Base-by-base conservation (phyloP, 371 early-diverging fungal genomes). In the Gilbertella persicaria region DNA sequence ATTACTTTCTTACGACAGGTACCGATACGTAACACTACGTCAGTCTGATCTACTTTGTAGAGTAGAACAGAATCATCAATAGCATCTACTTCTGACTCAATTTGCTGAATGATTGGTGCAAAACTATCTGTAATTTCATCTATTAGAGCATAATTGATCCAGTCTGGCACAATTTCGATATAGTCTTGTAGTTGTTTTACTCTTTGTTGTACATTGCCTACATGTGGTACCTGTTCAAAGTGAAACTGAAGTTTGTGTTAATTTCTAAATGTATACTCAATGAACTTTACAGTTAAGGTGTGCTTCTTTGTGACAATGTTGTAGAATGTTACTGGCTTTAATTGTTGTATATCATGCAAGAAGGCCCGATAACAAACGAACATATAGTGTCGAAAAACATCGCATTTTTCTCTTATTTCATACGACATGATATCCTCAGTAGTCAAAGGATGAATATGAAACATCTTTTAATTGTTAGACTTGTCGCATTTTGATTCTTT, bases 381-480 rank as follows among this genome's bases (percentile, higher is more conserved):
- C 61, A 90, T 87, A 69, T 97, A 95, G 56, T 85, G 83, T 13
- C 82, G 68, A 60, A 93, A 95, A 41, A 89, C 70, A 67, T 97
- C 96, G 64, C 91, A 92, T 57, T 97, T 95, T 67, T 95, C 95
- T 1, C 95, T 78, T 1, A 77, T 87, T 52, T 95, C 96, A 50
- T 94, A 85, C 20, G 85, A 85, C 67, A 89, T 71, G 40, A 95
- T 91, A 54, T 95, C 95, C 66, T 96, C 96, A n/a, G 82, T 82
- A 1, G 94, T 96, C 9, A 96, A 69, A 19, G 96, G 93, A 63
- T 95, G 86, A 16, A 85, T 78, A 23, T 78, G 63, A 51, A 83
- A 85, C 14, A 83, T 63, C 80, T 73, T 49, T 14, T 28, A 13
- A 7, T 19, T 12, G 25, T 21, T 28, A 20, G 13, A 17, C 19